Base-by-base conservation (phyloP, 2,329 filamentous ascomycete genomes). In the Dothistroma septosporum region DNA sequence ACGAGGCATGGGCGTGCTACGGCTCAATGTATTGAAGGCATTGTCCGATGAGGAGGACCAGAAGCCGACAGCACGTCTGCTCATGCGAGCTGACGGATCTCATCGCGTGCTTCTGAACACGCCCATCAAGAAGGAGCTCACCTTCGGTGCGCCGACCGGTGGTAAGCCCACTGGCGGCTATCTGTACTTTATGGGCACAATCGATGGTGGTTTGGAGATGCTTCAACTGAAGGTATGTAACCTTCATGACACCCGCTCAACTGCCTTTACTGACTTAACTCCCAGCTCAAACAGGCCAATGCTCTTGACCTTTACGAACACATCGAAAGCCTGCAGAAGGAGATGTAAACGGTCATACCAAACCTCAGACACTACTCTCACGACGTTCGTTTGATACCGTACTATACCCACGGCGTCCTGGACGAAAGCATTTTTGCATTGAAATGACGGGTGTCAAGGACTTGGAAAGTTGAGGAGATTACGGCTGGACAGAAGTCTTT, bases 71-170 rank as follows among this genome's bases (percentile, higher is more conserved):
- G 83, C 88, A 24, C 88, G 93, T 47, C 84, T 97, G 66, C 84
- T 97, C 63, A 92, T 97, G 86, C 88, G 93, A 19, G 91, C 95
- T 67, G 92, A 97, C 70, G 91, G 92, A 62, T 94, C 91, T 0
- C 87, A 92, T 70, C 85, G 91, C 22, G 86, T 97, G 57, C 87
- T 96, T 63, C 80, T 97, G 55, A 97, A 97, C 76, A 91, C 89
- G 0, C 85, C 87, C 0, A 82, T 97, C 61, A 84, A 91, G 61
- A 88, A 90, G 60, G 85, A 87, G 5, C 89, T 95, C 83, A 85
- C 86, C 49, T 91, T 95, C 70, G 87, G 91, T 62, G 85, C 92
- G 64, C 72, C 77, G 4, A 73, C 76, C 46, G 84, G 84, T 53
- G 77, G 78, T 55, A 89, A 88, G 68, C 87, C 90, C 32, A 85